Percentiles rank a stretch among this genome's conserved stretches.
Evolutionary conservation across 78 protist species (phyloP).

Genomic region (Cyanophora paradoxa): DNA sequence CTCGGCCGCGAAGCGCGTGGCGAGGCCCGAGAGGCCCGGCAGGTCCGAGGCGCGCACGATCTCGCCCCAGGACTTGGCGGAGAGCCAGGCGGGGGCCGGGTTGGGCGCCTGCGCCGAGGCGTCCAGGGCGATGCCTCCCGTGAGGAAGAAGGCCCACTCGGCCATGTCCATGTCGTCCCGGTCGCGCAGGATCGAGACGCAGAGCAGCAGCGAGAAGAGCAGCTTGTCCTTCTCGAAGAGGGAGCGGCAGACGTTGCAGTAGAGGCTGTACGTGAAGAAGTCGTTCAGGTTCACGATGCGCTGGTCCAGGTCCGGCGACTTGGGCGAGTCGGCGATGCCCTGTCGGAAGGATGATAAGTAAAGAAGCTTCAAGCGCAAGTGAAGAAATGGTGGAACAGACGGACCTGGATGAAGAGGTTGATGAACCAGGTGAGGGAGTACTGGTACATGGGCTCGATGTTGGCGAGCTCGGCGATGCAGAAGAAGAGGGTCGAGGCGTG

Average conservation of each 20-base stretch:
- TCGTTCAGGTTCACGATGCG: conserved; percentile 22
- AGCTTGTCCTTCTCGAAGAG: conserved; percentile 66
- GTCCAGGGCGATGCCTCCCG: conserved; percentile 45
- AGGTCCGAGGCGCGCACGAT: not conserved
- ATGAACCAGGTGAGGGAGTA: conserved; percentile 19
- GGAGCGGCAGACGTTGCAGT: conserved; percentile 48
- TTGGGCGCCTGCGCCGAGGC: not conserved
- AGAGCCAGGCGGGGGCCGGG: conserved; percentile 47
- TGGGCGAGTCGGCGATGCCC: too few relatives aligned
- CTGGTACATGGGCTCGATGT: conserved; percentile 73
- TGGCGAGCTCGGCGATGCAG: conserved; percentile 51
- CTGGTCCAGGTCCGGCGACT: not conserved
- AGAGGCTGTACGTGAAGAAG: conserved; percentile 36
- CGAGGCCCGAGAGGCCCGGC: not conserved
- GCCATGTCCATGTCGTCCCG: not conserved
- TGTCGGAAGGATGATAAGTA: too few relatives aligned
- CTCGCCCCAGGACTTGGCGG: conserved; percentile 48
- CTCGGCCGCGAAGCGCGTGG: not conserved
- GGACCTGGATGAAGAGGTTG: conserved; percentile 10
- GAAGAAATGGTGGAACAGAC: too few relatives aligned
- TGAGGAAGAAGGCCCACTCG: conserved; percentile 48
- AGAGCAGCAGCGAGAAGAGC: conserved; percentile 55
- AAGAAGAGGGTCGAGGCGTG: conserved; percentile 67
- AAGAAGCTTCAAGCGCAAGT: too few relatives aligned
- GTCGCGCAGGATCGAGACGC: conserved; percentile 12